Evolutionary conservation across 2,329 filamentous ascomycete species (phyloP), one percentile per base, ranked within the genome.

Genomic region (Cordyceps tenuipes): DNA sequence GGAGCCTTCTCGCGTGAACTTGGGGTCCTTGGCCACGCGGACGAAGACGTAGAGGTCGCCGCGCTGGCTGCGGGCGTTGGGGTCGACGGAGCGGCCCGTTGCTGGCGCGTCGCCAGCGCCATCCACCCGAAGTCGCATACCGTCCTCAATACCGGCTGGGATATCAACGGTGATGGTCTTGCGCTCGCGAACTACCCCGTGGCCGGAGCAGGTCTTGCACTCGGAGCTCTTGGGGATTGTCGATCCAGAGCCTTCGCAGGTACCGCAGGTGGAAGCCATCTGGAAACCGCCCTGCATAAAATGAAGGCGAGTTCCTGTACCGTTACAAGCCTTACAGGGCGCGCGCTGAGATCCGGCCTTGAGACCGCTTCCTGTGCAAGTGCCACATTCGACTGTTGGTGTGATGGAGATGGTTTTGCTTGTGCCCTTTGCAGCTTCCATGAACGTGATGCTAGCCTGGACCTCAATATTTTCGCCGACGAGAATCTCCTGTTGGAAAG

Each of bases 391-490:
- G 21, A 88, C 85, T 66, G 95, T 76, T 1, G 94, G 93, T 9
- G 88, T 90, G 66, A 97, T 89, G 65, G 81, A 84, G 61, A 99
- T 90, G n/a, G 91, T 88, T 75, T 96, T 95, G 69, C 80, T 86
- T 8, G 88, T 87, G 41, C 94, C 94, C 74, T 95, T 96, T 10
- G 94, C 94, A 7, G 94, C 91, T 70, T 99, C 94, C 85, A 94
- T 89, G 73, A 99, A 99, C 0, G 89, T 91, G 66, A 99, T 93
- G 71, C 84, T 94, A 54, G 90, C 86, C 74, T 96, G 91, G 26
- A 97, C 89, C 72, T 97, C 93, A 68, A 99, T 96, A 71, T 96
- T 91, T 64, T 97, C 91, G 62, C 94, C 94, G n/a, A 96, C 88
- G 66, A 96, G 71, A 21, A 95, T 84, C 71, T 96, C 88, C 67